Evolutionary conservation across 352 stramenopile species (phyloP).

Genomic region (Pelagophyceae sp.): DNA sequence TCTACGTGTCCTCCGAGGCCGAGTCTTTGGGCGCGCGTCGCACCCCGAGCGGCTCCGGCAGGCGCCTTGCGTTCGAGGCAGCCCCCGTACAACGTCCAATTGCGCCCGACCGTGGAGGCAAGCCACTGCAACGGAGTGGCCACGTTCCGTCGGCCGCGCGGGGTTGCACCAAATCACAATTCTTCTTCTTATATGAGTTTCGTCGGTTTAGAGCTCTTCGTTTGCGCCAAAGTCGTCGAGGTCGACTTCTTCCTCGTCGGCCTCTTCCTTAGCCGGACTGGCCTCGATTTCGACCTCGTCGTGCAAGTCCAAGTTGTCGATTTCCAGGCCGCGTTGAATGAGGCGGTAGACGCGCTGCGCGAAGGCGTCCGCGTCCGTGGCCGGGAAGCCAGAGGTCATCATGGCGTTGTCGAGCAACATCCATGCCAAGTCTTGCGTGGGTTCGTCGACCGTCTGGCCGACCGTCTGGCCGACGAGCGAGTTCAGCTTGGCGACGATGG

Average conservation of each 20-base stretch:
- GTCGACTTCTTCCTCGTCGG: conserved; percentile 38
- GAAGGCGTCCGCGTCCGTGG: conserved; percentile 83
- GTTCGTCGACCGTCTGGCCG: conserved; percentile 44
- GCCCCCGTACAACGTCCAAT: no score
- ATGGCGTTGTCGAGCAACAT: conserved; percentile 94
- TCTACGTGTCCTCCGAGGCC: no score
- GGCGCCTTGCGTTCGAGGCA: no score
- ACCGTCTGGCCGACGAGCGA: conserved; percentile 54
- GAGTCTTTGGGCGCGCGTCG: no score
- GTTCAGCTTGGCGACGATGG: conserved; percentile 91
- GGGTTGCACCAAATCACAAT: no score
- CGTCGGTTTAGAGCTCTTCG: conserved; percentile 5
- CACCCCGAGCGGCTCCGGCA: no score
- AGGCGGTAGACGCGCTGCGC: conserved; percentile 80
- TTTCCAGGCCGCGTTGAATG: conserved; percentile 78
- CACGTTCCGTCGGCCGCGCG: no score
- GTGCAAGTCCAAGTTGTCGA: conserved; percentile 79
- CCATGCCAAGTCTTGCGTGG: conserved; percentile 78
- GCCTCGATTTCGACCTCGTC: conserved; percentile 86
- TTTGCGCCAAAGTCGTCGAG: conserved; percentile 40
- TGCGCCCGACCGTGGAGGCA: no score
- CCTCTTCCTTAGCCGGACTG: conserved; percentile 50
- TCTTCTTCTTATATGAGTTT: no score
- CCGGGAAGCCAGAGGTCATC: conserved; percentile 91
- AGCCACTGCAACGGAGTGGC: no score